phyloP scores from a whole-genome alignment of 176 grass and related monocot species.

The Tillandsia fasciculata region DNA sequence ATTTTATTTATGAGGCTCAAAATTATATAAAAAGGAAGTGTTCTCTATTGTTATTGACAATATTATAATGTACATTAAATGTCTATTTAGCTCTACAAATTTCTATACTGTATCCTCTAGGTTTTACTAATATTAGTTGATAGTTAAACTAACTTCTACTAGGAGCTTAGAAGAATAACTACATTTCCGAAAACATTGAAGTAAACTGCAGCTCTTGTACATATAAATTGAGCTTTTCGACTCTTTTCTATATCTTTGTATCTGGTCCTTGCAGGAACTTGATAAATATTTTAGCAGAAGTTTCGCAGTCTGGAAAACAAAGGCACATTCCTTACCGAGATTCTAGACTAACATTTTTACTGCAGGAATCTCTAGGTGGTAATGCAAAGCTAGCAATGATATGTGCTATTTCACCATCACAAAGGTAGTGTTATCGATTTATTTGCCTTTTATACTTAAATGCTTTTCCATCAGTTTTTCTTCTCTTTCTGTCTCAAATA shows the following conservation, averaged over 20 bases:
- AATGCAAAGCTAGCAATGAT: conserved; percentile 98
- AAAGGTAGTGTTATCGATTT: conserved; percentile 30
- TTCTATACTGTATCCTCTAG: too few species aligned
- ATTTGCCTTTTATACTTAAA: neutral
- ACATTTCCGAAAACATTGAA: too few species aligned
- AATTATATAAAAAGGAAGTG: too few species aligned
- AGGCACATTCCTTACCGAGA: conserved; percentile 94
- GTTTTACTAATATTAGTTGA: too few species aligned
- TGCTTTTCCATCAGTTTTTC: neutral
- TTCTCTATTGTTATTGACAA: too few species aligned
- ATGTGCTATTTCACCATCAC: conserved; percentile 79
- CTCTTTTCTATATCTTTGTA: conserved; percentile 8
- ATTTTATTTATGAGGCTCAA: too few species aligned
- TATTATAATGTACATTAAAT: too few species aligned
- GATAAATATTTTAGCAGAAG: conserved; percentile 91
- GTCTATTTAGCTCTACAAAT: too few species aligned
- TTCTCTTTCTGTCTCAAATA: neutral
- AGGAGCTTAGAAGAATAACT: too few species aligned
- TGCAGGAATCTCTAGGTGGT: conserved; percentile 95
- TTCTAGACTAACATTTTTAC: conserved; percentile 84
- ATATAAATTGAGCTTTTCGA: too few species aligned
- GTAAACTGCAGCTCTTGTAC: too few species aligned
- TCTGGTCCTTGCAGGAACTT: conserved; percentile 63
- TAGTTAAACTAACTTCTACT: too few species aligned
- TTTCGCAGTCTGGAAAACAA: conserved; percentile 77